Evolutionary conservation across 2,329 filamentous ascomycete species (phyloP), one percentile per base, ranked within the genome.

Genomic region (Claviceps sp.): DNA sequence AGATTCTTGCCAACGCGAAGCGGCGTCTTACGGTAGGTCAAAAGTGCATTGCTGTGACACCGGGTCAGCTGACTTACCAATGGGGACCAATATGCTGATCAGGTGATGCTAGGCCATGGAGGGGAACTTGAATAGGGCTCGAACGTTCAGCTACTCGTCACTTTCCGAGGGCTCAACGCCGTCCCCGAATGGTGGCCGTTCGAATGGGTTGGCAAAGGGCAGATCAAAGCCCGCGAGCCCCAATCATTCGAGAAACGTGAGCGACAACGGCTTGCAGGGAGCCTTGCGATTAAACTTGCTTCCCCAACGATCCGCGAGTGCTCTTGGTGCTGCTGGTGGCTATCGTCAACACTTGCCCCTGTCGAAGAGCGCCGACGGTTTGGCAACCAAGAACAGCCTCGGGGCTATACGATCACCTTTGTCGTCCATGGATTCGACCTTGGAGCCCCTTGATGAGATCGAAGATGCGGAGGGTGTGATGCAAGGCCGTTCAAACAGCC

Each of bases 1-100:
- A 90, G 62, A 96, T 96, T 63, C 75, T 97, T 52, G 88, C 89
- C 52, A 95, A 95, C 68, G 91, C 91, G 37, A 96, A 96, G 71
- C 84, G 82, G 65, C 78, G 89, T 59, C 74, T 97, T 55, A 93
- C 87, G 63, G 89, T 94, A 75, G 66, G 87, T 69, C 40, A 11
- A 22, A 22, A 30, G 39, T 7, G 14, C 37, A 43, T 14, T 26
- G 16, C 30, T 46, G 13, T 26, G 11, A 10, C 26, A 34, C 30
- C 8, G n/a, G 17, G 41, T 7, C 11, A n/a, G 17, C 39, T 38
- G 40, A 17, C 11, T 10, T 14, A 22, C n/a, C 13, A 6, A 14
- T 11, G 22, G 2, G 39, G 16, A 17, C 26, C 34, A 30, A 5
- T 19, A 41, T 16, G 6, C 55, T 52, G 47, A 54, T 14, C 19